Conservation (phyloP, 208 protist species). For the Leishmania major region DNA sequence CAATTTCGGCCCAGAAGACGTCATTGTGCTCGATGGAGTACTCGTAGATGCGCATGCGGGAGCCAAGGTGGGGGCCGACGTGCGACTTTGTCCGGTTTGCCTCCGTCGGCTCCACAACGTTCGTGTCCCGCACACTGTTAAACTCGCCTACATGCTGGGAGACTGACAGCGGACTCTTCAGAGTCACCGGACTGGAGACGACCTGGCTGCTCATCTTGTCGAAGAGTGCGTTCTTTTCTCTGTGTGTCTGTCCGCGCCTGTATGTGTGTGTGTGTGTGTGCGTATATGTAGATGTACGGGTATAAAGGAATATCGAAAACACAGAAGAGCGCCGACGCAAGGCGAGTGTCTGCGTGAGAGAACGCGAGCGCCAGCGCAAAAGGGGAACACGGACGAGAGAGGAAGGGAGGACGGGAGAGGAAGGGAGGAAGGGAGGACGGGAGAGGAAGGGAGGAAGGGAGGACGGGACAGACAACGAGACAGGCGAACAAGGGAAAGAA, state of each 20-base stretch:
- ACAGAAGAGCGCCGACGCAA: not conserved
- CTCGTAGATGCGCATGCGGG: conserved; percentile 67
- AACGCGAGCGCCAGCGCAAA: not conserved
- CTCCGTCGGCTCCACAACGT: conserved; percentile 22
- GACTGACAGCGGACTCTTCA: conserved; percentile 18
- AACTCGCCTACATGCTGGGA: conserved; percentile 46
- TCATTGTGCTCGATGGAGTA: conserved; percentile 64
- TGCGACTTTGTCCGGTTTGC: conserved; percentile 36
- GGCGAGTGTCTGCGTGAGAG: not conserved
- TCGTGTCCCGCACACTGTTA: conserved; percentile 14
- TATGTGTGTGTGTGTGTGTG: not conserved
- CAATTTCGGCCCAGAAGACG: conserved; percentile 69
- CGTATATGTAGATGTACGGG: not conserved
- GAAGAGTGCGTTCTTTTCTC: not conserved
- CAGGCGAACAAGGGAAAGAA: not conserved
- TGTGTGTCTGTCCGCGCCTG: not conserved
- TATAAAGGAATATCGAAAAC: no score
- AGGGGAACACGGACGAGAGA: not conserved
- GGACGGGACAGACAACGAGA: not conserved
- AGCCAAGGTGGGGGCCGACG: conserved; percentile 49
- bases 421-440: not conserved
- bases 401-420: no score
- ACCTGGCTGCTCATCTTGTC: conserved; percentile 4
- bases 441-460: not conserved
- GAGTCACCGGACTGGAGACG: conserved; percentile 19